Evolutionary conservation across 164 flowering plant species (phyloP).

Genomic region (Berberis thunbergii): DNA sequence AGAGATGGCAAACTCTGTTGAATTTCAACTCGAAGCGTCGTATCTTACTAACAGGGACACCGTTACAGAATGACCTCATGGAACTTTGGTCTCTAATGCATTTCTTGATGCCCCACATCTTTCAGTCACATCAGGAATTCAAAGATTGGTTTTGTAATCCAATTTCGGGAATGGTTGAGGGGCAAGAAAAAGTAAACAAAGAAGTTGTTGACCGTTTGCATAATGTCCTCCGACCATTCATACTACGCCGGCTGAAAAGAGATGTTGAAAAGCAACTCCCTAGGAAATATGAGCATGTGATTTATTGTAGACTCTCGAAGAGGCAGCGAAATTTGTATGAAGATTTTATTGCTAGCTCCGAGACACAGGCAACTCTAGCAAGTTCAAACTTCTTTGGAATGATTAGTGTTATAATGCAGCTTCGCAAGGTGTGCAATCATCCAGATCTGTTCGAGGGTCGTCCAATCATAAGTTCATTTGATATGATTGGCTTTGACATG

Average conservation of each 20-base stretch:
- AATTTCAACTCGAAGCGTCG: conserved; percentile 95
- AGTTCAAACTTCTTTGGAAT: conserved; percentile 91
- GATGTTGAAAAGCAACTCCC: conserved; percentile 99
- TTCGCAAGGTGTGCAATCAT: conserved; percentile 98
- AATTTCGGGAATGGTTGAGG: conserved; percentile 96
- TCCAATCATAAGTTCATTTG: conserved; percentile 94
- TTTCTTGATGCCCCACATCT: conserved; percentile 98
- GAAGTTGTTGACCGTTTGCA: conserved; percentile 98
- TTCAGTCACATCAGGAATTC: conserved; percentile 99
- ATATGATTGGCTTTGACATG: conserved; percentile 67
- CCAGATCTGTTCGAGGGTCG: conserved; percentile 99
- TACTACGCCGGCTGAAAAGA: conserved; percentile 85
- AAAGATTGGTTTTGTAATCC: conserved; percentile 99
- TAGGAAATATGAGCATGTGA: conserved; percentile 85
- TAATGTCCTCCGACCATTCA: conserved; percentile 94
- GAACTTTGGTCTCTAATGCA: conserved; percentile 99
- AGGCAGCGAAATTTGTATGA: conserved; percentile 97
- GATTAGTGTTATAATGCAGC: conserved; percentile 98
- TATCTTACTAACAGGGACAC: conserved; percentile 92
- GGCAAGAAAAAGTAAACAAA: conserved; percentile 92
- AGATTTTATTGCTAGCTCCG: conserved; percentile 97
- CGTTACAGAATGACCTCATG: conserved; percentile 98
- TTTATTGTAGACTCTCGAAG: conserved; percentile 83
- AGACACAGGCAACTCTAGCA: conserved; percentile 94
- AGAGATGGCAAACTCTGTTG: conserved; percentile 98